These are phyloP conservation scores for Exophiala xenobiotica DNA, from an alignment of 2,329 filamentous ascomycete genomes.

Conservation along the genomic window DNA sequence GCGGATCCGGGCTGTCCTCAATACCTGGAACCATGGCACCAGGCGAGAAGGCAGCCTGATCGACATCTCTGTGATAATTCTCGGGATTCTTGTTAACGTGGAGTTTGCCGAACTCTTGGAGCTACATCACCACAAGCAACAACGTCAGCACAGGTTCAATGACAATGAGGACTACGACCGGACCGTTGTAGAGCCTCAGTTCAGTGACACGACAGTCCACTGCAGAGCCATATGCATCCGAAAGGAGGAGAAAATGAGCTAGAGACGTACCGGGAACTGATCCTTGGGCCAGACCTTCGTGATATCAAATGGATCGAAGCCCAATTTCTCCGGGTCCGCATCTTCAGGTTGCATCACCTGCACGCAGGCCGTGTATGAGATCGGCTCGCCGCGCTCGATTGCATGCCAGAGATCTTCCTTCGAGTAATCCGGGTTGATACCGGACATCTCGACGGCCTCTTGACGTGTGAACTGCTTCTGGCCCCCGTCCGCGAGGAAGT, in stretches of 20 bases:
- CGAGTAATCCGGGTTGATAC: slow-evolving; percentile 53
- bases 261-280: slow-evolving; percentile 50
- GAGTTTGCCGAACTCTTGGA: slow-evolving; percentile 51
- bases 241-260: too few species aligned
- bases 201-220: too few species aligned
- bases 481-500: slow-evolving; percentile 49
- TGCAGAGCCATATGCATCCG: too few species aligned
- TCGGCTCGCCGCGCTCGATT: slow-evolving; percentile 44
- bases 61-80: slow-evolving; percentile 53
- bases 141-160: too few species aligned
- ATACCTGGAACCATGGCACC: slow-evolving; percentile 54
- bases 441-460: slow-evolving; percentile 47
- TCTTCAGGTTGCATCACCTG: slow-evolving; percentile 50
- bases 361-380: slow-evolving; percentile 47
- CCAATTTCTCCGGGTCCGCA: slow-evolving; percentile 49
- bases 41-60: slow-evolving; percentile 54
- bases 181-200: too few species aligned
- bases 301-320: slow-evolving; percentile 55
- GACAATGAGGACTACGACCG: too few species aligned
- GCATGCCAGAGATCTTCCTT: slow-evolving; percentile 49
- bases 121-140: slow-evolving; percentile 33
- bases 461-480: slow-evolving; percentile 49
- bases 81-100: slow-evolving; percentile 56
- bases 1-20: slow-evolving; percentile 49
- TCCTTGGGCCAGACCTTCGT: slow-evolving; percentile 55